Evolutionary conservation across 768 basidiomycete genomes (phyloP).

Genomic region (Dictyophora rubrovolvata): DNA sequence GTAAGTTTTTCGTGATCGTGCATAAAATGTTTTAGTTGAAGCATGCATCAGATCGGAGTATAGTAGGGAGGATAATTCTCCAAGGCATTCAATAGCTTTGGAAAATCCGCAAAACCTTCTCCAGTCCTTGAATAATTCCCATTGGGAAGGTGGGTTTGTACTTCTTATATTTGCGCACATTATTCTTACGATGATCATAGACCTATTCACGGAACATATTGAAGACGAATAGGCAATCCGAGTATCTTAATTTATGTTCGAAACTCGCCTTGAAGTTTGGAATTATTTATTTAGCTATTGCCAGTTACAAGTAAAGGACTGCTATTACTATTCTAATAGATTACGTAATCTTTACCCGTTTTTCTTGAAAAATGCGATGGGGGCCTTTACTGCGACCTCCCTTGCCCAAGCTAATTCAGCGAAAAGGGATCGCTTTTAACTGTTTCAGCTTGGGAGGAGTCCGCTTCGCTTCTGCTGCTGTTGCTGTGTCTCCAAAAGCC

Average conservation of each 20-base stretch:
- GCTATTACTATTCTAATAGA: neutral
- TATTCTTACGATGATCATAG: neutral
- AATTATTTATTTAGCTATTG: neutral
- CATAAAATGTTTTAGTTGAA: neutral
- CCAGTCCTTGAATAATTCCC: constrained; percentile 52
- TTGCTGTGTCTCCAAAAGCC: constrained; percentile 7
- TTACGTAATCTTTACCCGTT: neutral
- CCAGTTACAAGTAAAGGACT: neutral
- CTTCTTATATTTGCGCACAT: neutral
- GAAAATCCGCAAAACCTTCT: constrained; percentile 36
- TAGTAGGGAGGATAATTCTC: constrained; percentile 21
- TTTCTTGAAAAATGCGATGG: neutral
- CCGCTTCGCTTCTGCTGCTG: constrained; percentile 7
- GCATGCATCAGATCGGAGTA: neutral
- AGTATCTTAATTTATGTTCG: neutral
- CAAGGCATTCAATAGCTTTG: constrained; percentile 5
- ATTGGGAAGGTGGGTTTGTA: constrained; percentile 53
- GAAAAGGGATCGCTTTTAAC: neutral
- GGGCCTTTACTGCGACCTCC: neutral
- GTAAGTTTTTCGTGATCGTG: constrained; percentile 26
- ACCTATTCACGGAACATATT: neutral
- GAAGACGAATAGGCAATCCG: neutral
- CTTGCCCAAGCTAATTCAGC: neutral
- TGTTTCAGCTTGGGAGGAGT: neutral
- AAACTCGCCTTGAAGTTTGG: too few relatives aligned